These are phyloP conservation scores for Bryoerythrophyllum caledonicum DNA, from an alignment of 225 moss, liverwort and hornwort species.

Conservation along the genomic window DNA sequence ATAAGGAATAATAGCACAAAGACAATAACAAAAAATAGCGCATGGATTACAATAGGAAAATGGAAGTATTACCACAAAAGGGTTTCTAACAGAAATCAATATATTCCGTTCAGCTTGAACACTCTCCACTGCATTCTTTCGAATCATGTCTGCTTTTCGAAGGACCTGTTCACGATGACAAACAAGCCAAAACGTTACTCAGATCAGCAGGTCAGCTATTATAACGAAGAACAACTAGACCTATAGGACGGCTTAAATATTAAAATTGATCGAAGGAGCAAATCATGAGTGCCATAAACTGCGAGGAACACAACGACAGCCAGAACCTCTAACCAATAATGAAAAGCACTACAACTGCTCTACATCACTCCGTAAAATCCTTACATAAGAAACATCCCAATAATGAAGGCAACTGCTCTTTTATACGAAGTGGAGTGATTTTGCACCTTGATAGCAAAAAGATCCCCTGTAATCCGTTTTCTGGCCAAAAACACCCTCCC, in stretches of 20 bases:
- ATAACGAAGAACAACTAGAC: conserved; percentile 10
- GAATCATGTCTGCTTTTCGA: conserved; percentile 97
- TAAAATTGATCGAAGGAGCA: neutral
- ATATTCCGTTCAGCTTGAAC: conserved; percentile 99
- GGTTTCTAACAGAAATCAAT: conserved; percentile 92
- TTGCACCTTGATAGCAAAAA: conserved; percentile 95
- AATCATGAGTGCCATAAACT: neutral
- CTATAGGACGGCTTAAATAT: neutral
- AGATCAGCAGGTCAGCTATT: conserved; percentile 15
- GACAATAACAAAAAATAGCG: neutral
- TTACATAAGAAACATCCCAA: neutral
- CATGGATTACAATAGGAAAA: neutral
- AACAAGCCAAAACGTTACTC: conserved; percentile 11
- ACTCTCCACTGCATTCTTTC: conserved; percentile 99
- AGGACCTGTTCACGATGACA: conserved; percentile 68
- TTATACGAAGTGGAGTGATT: neutral
- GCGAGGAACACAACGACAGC: conserved; percentile 5
- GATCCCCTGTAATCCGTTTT: conserved; percentile 93
- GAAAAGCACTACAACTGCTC: neutral
- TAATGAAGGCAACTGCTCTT: conserved; percentile 18
- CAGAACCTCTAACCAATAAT: neutral
- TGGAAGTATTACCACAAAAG: conserved; percentile 76
- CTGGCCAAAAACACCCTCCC: conserved; percentile 97
- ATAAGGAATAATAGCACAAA: neutral
- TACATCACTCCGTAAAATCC: conserved; percentile 6